Evolutionary conservation across 768 basidiomycete species (phyloP).

Genomic region (Pulveroboletus ravenelii): DNA sequence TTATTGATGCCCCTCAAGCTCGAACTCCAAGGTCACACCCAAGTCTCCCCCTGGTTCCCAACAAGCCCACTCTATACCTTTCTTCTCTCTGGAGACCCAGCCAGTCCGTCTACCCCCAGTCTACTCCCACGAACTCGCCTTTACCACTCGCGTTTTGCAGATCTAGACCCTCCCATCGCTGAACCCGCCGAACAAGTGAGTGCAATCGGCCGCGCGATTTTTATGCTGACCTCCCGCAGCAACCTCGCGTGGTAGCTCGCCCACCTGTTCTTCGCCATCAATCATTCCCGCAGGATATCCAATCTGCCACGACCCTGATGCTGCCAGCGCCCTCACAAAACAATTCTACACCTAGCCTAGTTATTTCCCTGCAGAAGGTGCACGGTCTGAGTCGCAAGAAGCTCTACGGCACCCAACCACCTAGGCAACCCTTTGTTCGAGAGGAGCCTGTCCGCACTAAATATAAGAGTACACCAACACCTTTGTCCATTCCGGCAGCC

Average conservation of each 20-base stretch:
- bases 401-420: slow-evolving; percentile 50
- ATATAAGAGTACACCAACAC: slow-evolving; percentile 30
- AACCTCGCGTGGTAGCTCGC: slow-evolving; percentile 1
- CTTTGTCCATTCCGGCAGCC: slow-evolving; percentile 29
- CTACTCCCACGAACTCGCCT: not conserved
- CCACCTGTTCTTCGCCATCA: slow-evolving; percentile 27
- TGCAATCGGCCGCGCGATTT: not conserved
- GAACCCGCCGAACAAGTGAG: slow-evolving; percentile 15
- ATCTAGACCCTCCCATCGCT: slow-evolving; percentile 9
- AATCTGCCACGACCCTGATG: slow-evolving; percentile 9
- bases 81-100: slow-evolving; percentile 41
- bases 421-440: slow-evolving; percentile 48
- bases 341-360: slow-evolving; percentile 44
- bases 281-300: slow-evolving; percentile 26
- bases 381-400: slow-evolving; percentile 72
- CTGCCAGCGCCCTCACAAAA: slow-evolving; percentile 14
- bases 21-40: slow-evolving; percentile 21
- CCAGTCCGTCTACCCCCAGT: slow-evolving; percentile 10
- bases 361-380: slow-evolving; percentile 58
- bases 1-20: slow-evolving; percentile 14
- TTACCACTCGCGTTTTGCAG: not conserved
- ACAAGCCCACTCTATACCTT: slow-evolving; percentile 35
- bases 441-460: slow-evolving; percentile 42
- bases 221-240: slow-evolving; percentile 11
- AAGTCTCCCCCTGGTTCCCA: slow-evolving; percentile 37